A percentile compares a stretch with the other conserved stretches of the same genome.
Conservation (phyloP, 1,139 yeast genomes). For the Lodderomyces metapsilosis region DNA sequence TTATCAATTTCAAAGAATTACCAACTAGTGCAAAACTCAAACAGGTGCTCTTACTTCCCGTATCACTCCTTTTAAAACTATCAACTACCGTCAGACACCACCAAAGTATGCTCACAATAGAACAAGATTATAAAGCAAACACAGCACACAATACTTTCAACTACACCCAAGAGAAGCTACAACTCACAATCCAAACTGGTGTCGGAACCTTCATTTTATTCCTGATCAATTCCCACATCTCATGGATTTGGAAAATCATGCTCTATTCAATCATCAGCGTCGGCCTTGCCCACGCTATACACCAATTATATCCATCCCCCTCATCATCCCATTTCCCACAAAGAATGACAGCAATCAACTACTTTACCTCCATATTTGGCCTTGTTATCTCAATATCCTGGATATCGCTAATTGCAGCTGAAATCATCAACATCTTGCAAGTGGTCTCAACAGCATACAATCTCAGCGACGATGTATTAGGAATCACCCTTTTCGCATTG, state of each 20-base stretch:
- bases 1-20: background rate
- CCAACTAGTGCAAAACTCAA: conserved; percentile 3
- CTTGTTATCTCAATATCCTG: conserved; percentile 68
- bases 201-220: background rate
- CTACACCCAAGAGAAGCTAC: background rate
- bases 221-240: background rate
- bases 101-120: conserved; percentile 11
- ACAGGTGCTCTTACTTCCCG: conserved; percentile 2
- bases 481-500: conserved; percentile 83
- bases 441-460: conserved; percentile 58
- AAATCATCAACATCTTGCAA: conserved; percentile 67
- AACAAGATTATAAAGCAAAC: conserved; percentile 3
- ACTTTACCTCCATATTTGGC: conserved; percentile 50
- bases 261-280: background rate
- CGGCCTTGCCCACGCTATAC: background rate
- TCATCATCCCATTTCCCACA: background rate
- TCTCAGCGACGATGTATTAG: conserved; percentile 78
- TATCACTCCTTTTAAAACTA: background rate
- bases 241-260: background rate
- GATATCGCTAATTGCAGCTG: conserved; percentile 76
- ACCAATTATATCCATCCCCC: background rate
- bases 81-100: background rate
- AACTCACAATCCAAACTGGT: background rate
- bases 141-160: background rate
- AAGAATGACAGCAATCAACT: conserved; percentile 21